phyloP scores from a whole-genome alignment of 257 asterid species.

The Plectranthus barbatus region DNA sequence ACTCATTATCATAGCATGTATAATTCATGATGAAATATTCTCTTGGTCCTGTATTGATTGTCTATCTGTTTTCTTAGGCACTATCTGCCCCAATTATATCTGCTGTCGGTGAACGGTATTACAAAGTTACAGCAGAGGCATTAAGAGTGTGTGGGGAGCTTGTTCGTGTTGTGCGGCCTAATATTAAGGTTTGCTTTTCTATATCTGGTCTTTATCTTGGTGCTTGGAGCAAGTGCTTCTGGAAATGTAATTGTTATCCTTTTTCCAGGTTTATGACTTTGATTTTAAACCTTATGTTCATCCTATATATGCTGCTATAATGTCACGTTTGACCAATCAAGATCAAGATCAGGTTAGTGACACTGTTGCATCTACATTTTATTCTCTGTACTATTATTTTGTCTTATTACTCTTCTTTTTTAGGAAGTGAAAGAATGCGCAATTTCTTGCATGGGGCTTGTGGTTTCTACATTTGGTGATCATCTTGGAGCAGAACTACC shows the following conservation, averaged over 20 bases:
- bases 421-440: slow-evolving; percentile 99
- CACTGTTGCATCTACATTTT: slow-evolving; percentile 2
- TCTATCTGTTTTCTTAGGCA: slow-evolving; percentile 39
- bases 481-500: slow-evolving; percentile 67
- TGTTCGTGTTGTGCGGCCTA: slow-evolving; percentile 88
- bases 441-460: slow-evolving; percentile 98
- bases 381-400: slow-evolving; percentile 6
- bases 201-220: slow-evolving; percentile 4
- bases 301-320: slow-evolving; percentile 82
- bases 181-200: slow-evolving; percentile 47
- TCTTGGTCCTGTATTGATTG: slow-evolving; percentile 16
- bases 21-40: neutral
- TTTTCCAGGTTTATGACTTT: slow-evolving; percentile 53
- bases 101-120: slow-evolving; percentile 93
- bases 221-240: neutral
- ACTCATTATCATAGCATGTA: neutral
- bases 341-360: slow-evolving; percentile 94
- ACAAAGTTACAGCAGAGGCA: slow-evolving; percentile 98
- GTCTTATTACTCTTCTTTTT: slow-evolving; percentile 15
- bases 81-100: slow-evolving; percentile 88
- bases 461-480: slow-evolving; percentile 93
- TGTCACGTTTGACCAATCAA: slow-evolving; percentile 96
- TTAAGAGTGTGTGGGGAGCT: slow-evolving; percentile 96
- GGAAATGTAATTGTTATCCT: slow-evolving; percentile 16
- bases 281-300: slow-evolving; percentile 88